Evolutionary conservation across 163 green algal genomes (phyloP).

Genomic region (Scenedesmus sp.): DNA sequence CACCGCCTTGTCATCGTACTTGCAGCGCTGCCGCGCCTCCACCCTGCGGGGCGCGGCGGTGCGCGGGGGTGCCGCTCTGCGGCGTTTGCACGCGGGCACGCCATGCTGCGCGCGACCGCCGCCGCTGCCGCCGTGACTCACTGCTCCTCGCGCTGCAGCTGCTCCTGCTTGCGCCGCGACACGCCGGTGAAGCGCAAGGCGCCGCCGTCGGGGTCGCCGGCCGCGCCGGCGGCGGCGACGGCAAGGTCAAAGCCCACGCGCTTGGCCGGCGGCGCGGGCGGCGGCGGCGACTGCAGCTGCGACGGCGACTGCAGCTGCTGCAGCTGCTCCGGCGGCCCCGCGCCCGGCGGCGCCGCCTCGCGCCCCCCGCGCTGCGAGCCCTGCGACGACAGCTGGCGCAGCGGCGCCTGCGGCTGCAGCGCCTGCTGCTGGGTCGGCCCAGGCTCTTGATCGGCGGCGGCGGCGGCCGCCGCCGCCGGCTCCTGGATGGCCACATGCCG

Average conservation of each 20-base stretch:
- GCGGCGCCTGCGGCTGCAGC: conserved; percentile 2
- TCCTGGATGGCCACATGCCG: conserved; percentile 34
- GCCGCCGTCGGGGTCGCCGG: background rate
- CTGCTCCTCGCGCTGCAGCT: conserved; percentile 50
- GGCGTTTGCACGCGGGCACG: background rate
- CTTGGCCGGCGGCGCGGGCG: conserved; percentile 19
- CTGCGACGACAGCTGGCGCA: background rate
- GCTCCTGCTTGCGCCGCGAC: conserved; percentile 57
- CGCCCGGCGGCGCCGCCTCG: too few species aligned
- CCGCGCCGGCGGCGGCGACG: background rate
- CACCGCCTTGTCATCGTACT: conserved; percentile 50
- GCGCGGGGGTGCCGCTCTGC: background rate
- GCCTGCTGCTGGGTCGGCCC: background rate
- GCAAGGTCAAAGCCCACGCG: conserved; percentile 34
- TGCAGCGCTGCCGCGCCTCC: conserved; percentile 26
- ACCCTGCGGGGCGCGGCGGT: background rate
- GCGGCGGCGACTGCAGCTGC: background rate
- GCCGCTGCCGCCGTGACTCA: conserved; percentile 32
- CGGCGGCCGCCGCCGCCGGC: background rate
- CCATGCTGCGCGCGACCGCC: background rate
- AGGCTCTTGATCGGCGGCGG: background rate
- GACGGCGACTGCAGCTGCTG: background rate
- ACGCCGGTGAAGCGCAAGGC: conserved; percentile 47
- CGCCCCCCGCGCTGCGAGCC: too few species aligned
- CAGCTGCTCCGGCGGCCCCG: conserved; percentile 1